Conservation (phyloP, 2,329 filamentous ascomycete species). For the Sporothrix protearum region DNA sequence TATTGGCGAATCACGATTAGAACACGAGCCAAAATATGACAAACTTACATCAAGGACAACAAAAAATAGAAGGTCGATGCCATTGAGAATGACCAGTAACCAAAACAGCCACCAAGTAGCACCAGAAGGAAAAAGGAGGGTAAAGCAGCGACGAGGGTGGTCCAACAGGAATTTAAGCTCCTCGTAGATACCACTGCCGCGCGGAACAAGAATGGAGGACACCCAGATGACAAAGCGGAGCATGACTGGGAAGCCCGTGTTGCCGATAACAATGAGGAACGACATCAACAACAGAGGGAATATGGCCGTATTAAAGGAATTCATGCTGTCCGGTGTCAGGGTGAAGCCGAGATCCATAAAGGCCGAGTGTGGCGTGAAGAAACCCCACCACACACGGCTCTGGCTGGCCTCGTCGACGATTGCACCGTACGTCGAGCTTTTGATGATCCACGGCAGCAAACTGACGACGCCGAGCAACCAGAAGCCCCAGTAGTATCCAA, state of each 20-base stretch:
- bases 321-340: constrained; percentile 90
- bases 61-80: constrained; percentile 83
- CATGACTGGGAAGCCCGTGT: constrained; percentile 94
- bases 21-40: background rate
- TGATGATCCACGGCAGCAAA: constrained; percentile 75
- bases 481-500: constrained; percentile 79
- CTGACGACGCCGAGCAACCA: constrained; percentile 71
- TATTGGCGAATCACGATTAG: background rate
- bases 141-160: constrained; percentile 94
- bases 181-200: constrained; percentile 72
- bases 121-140: constrained; percentile 80
- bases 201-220: constrained; percentile 62
- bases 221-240: constrained; percentile 90
- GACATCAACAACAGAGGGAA: constrained; percentile 73
- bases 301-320: constrained; percentile 73
- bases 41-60: constrained; percentile 78
- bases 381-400: constrained; percentile 79
- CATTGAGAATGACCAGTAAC: constrained; percentile 78
- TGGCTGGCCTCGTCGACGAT: constrained; percentile 61
- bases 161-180: constrained; percentile 88
- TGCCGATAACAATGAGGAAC: constrained; percentile 89
- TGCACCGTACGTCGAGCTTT: constrained; percentile 56
- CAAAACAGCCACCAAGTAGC: constrained; percentile 96
- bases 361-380: constrained; percentile 82
- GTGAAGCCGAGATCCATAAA: constrained; percentile 97